Evolutionary conservation across 805 yeast species (phyloP).

Genomic region (Saccharomycopsis amapae): DNA sequence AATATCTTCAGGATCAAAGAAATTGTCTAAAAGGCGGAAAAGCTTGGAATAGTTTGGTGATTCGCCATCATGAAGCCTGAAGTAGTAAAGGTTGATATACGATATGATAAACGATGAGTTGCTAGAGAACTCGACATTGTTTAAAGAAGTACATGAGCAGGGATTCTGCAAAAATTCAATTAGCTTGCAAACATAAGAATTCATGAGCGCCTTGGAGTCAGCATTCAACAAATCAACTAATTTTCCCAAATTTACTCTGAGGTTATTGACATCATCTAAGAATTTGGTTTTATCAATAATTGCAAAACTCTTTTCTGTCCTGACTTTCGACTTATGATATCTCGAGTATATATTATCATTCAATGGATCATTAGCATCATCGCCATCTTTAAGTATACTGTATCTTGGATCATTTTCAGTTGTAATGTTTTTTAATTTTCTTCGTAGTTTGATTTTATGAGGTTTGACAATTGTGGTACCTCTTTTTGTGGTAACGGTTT

Average conservation of each 20-base stretch:
- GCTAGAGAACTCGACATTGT: slow-evolving; percentile 9
- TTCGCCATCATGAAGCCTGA: background rate
- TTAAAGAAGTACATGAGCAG: too few species aligned
- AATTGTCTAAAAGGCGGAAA: slow-evolving; percentile 7
- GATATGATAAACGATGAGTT: slow-evolving; percentile 14
- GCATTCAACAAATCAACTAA: slow-evolving; percentile 8
- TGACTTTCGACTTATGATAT: slow-evolving; percentile 20
- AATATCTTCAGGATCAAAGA: background rate
- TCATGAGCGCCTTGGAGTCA: slow-evolving; percentile 1
- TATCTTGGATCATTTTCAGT: background rate
- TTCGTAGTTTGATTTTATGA: slow-evolving; percentile 9
- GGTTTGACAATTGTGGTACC: slow-evolving; percentile 12
- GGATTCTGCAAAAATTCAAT: too few species aligned
- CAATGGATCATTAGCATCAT: slow-evolving; percentile 16
- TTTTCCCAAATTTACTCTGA: slow-evolving; percentile 6
- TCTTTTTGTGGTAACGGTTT: slow-evolving; percentile 9
- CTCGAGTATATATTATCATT: slow-evolving; percentile 5
- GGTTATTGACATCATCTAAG: slow-evolving; percentile 13
- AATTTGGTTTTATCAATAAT: slow-evolving; percentile 16
- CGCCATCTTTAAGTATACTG: background rate
- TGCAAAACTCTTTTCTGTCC: slow-evolving; percentile 21
- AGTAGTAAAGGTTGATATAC: slow-evolving; percentile 8
- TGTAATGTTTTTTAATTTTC: background rate
- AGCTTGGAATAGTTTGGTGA: slow-evolving; percentile 15
- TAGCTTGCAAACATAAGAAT: slow-evolving; percentile 6